phyloP scores from a whole-genome alignment of 208 protist species.

The Crithidia sp. region DNA sequence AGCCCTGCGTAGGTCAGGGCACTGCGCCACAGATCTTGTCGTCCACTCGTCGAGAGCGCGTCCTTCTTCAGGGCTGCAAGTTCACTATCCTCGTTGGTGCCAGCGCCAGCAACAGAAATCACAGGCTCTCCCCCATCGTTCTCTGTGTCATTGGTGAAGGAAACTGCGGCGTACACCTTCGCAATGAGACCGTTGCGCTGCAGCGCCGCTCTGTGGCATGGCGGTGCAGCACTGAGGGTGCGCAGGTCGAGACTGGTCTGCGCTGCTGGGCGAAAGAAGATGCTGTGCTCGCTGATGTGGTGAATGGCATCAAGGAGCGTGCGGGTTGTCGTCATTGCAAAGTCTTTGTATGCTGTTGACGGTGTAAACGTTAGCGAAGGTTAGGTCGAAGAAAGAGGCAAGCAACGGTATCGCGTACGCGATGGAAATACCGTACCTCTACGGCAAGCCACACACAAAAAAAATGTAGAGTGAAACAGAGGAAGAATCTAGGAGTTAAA shows the following conservation, averaged over 20 bases:
- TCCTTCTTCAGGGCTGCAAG: neutral
- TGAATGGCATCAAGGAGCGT: conserved; percentile 27
- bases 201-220: conserved; percentile 57
- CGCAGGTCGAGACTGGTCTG: conserved; percentile 52
- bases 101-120: neutral
- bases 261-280: conserved; percentile 53
- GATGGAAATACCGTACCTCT: too few species aligned
- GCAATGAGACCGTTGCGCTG: conserved; percentile 75
- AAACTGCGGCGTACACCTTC: conserved; percentile 48
- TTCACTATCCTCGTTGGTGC: neutral
- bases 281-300: conserved; percentile 54
- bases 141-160: conserved; percentile 1
- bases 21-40: conserved; percentile 44
- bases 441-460: neutral
- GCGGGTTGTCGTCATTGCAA: conserved; percentile 3
- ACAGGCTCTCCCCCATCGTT: neutral
- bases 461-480: neutral
- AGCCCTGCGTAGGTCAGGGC: conserved; percentile 36
- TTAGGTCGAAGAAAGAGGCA: neutral
- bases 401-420: neutral
- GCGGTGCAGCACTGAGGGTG: conserved; percentile 60
- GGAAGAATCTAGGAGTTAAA: neutral
- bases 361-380: too few species aligned
- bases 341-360: too few species aligned
- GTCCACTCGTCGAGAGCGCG: conserved; percentile 23